Conservation (phyloP, 208 protist genomes). For the Leishmania martiniquensis region DNA sequence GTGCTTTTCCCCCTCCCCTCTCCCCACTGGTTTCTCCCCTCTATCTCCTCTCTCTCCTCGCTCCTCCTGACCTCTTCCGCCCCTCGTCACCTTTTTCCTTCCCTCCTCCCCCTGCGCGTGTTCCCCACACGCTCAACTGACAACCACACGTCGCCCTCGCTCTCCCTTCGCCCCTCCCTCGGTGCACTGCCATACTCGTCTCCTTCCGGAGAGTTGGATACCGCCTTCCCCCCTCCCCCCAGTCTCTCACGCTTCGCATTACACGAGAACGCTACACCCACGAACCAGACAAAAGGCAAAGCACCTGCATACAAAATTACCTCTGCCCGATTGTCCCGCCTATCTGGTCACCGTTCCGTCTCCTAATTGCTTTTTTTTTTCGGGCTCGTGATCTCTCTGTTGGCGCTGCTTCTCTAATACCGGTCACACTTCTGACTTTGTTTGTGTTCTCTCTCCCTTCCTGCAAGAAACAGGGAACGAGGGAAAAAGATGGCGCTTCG, state of each 20-base stretch:
- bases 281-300: background rate
- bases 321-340: slow-evolving; percentile 5
- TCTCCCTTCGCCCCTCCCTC: background rate
- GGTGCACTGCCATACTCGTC: background rate
- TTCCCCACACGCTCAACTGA: background rate
- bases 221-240: background rate
- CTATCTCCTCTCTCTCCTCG: background rate
- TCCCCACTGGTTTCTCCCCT: background rate
- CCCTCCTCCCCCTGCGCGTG: background rate
- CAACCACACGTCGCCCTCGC: background rate
- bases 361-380: slow-evolving; percentile 6
- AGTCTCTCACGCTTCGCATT: background rate
- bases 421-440: slow-evolving; percentile 8
- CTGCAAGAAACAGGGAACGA: background rate
- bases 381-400: background rate
- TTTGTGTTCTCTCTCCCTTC: slow-evolving; percentile 1
- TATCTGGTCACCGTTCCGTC: background rate
- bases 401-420: background rate
- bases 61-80: background rate
- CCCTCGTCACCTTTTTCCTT: background rate
- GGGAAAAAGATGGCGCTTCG: slow-evolving; percentile 91
- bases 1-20: background rate
- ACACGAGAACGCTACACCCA: background rate
- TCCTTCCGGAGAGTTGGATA: background rate
- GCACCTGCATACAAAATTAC: background rate